Evolutionary conservation across 169 alveolate species (phyloP), one percentile per base, ranked within the genome.

Genomic region (Plasmodium inui): DNA sequence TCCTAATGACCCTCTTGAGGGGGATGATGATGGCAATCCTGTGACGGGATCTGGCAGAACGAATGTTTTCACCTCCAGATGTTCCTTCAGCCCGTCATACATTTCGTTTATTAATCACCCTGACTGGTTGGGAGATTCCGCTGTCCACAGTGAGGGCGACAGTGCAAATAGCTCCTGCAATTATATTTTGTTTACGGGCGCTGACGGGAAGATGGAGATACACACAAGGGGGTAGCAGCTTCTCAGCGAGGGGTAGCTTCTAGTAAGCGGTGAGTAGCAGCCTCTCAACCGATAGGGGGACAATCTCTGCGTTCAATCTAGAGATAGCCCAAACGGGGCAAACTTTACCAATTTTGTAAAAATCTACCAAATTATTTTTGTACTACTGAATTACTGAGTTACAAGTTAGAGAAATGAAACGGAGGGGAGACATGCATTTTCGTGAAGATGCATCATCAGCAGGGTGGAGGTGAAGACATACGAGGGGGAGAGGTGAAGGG

Each of bases 151-250:
- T 17, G 74, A 44, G n/a, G 70, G 34, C 37, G 17, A 10, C 26
- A 8, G 22, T 8, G 61, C 8, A n/a, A 55, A 50, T 2, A 14
- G 41, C 10, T 14, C 53, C 3, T 83, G 92, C 30, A 83, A 44
- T 22, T 76, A 73, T 39, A 85, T 85, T 22, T 32, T 85, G 55
- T 19, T 85, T 22, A 85, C 86, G 17, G 78, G 71, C n/a, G 30
- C 26, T 19, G 44, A 85, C 3, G 93, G 85, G 34, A 26, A 50
- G 17, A 72, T 85, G 28, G 93, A 85, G 57, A 85, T 85, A 26
- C 82, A 73, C 28, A 85, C 55, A 74, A 85, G 78, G 26, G 50
- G 41, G 39, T 32, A 32, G 39, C 39, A 32, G 39, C 3, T 1
- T 32, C 5, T 3, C 39, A 34, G 6, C 5, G 1, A 17, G 74